Evolutionary conservation across 257 asterid genomes (phyloP), one percentile per base, ranked within the genome.

Genomic region (Fraxinus cuspidata): DNA sequence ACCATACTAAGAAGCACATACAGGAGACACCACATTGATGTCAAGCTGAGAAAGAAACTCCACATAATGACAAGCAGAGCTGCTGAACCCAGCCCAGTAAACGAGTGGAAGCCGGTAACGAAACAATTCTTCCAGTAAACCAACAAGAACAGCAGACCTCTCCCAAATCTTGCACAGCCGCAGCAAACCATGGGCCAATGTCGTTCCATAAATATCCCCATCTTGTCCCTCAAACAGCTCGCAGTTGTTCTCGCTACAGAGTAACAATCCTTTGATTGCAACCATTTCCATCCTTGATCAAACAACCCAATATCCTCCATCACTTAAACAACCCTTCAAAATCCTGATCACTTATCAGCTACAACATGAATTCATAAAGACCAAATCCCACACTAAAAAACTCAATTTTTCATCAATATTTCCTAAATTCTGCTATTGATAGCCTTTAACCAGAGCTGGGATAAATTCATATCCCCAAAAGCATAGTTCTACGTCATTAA

Each of bases 291-390:
- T 80, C 87, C 95, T 84, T 93, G 97, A 77, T 89, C 89, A 86
- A 96, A 93, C 84, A 93, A 79, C 80, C 98, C 96, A 77, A 96
- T 96, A 89, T 96, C 98, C 92, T 96, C 99, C 99, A 96, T 96
- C 74, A 51, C 84, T 76, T 77, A 74, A 75, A 74, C 75, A 27
- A 78, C 29, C 60, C 86, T 75, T 74, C 19, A 37, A 71, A 72
- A 66, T 69, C 23, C 23, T 12, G 58, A 70, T 74, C 67, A 85
- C 73, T 13, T 67, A 81, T 74, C 77, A 74, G 72, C 58, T 64
- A 16, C 58, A 87, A 74, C 72, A 71, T 63, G 81, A 78, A 83
- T 47, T 56, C 65, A 80, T 44, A 70, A 12, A 75, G 10, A 75
- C 81, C 66, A 35, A 77, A 75, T 21, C 78, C 78, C 28, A 23